Evolutionary conservation across 139 green algal genomes (phyloP).

Genomic region (Monoraphidium neglectum): DNA sequence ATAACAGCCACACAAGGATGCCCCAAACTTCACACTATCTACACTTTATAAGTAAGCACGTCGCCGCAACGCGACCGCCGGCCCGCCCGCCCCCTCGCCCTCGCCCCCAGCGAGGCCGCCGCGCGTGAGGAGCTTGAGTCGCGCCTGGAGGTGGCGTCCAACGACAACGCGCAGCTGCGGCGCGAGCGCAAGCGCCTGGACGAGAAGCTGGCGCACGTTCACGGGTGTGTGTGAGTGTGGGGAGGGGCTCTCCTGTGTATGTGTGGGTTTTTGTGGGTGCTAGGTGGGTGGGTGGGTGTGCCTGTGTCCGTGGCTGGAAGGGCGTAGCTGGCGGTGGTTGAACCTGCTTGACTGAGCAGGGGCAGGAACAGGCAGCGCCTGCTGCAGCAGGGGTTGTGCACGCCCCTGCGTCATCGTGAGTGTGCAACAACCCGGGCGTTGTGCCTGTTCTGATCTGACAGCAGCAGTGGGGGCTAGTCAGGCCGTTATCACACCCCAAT

Average conservation of each 20-base stretch:
- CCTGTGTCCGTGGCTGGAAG: not conserved
- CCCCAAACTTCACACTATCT: not conserved
- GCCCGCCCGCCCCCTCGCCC: not conserved
- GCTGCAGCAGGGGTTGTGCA: slow-evolving; percentile 39
- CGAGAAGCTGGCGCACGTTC: slow-evolving; percentile 31
- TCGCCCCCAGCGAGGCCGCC: slow-evolving; percentile 29
- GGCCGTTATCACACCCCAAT: too few species aligned
- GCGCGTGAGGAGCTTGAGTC: slow-evolving; percentile 47
- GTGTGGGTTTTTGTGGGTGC: not conserved
- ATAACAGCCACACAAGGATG: not conserved
- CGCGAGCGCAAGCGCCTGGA: slow-evolving; percentile 53
- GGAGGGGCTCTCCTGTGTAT: not conserved
- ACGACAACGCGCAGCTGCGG: slow-evolving; percentile 39
- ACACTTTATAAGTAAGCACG: not conserved
- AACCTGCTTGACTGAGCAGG: not conserved
- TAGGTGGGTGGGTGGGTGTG: too few species aligned
- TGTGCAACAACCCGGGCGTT: too few species aligned
- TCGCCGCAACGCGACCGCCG: not conserved
- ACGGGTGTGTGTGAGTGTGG: slow-evolving; percentile 13
- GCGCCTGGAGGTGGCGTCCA: slow-evolving; percentile 38
- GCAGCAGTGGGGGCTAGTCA: too few species aligned
- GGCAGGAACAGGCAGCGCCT: not conserved
- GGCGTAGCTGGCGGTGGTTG: not conserved
- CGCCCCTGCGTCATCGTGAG: too few species aligned
- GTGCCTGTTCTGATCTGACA: too few species aligned